Evolutionary conservation across 1,284 basidiomycete species (phyloP).

Genomic region (Rhizoctonia solani): DNA sequence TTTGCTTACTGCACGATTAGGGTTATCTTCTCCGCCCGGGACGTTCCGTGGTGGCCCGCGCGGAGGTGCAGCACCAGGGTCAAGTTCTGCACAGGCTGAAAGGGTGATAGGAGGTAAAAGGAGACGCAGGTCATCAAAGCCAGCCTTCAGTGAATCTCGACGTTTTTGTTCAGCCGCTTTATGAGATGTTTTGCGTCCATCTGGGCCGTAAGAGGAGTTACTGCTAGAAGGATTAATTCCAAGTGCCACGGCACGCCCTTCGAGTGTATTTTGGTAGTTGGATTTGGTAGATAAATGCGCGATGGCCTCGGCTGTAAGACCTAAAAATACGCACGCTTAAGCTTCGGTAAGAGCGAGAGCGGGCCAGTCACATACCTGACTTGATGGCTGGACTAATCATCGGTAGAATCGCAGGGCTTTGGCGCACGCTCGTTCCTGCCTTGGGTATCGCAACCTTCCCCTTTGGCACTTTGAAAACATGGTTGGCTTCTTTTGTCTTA

Average conservation of each 20-base stretch:
- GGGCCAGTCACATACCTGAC: conserved; percentile 64
- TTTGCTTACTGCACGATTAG: conserved; percentile 95
- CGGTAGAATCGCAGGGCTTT: conserved; percentile 32
- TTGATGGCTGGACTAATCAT: conserved; percentile 59
- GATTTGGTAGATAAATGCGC: conserved; percentile 41
- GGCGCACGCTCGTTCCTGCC: neutral
- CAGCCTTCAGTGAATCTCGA: conserved; percentile 92
- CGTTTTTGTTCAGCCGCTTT: conserved; percentile 98
- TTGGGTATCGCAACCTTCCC: conserved; percentile 32
- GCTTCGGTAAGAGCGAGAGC: conserved; percentile 5
- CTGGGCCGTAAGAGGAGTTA: conserved; percentile 38
- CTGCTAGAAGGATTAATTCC: conserved; percentile 25
- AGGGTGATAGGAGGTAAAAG: conserved; percentile 84
- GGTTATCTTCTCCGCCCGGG: conserved; percentile 76
- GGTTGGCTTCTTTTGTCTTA: conserved; percentile 40
- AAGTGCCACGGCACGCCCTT: conserved; percentile 37
- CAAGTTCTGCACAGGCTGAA: conserved; percentile 64
- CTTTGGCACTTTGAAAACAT: conserved; percentile 15
- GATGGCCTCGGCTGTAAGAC: conserved; percentile 39
- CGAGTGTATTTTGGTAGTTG: conserved; percentile 41
- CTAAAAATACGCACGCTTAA: conserved; percentile 17
- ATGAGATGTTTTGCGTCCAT: conserved; percentile 84
- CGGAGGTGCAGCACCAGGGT: conserved; percentile 84
- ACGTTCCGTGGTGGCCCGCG: conserved; percentile 76
- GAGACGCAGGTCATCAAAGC: conserved; percentile 90